Conservation (phyloP, 345 rosid species). For the Streptanthus diversifolius region DNA sequence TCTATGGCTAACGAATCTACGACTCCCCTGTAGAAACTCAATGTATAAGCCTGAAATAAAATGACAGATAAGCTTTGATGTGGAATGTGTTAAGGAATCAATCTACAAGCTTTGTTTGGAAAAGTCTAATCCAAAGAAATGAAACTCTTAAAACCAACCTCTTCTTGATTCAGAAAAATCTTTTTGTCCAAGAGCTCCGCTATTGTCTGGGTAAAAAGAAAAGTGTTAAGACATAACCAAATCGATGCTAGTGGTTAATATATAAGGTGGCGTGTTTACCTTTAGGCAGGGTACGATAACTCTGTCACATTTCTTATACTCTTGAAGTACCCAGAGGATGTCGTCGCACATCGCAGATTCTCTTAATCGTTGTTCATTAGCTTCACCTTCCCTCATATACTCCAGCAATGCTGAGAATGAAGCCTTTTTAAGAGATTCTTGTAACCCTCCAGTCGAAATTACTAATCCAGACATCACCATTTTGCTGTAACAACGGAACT, state of each 20-base stretch:
- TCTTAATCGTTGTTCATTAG: conserved; percentile 40
- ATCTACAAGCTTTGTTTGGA: neutral
- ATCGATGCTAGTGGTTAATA: neutral
- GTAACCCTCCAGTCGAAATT: conserved; percentile 84
- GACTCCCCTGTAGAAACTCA: conserved; percentile 49
- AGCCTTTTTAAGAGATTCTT: conserved; percentile 73
- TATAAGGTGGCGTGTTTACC: conserved; percentile 41
- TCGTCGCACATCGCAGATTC: conserved; percentile 51
- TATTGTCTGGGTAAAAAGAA: conserved; percentile 57
- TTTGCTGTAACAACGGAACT: conserved; percentile 64
- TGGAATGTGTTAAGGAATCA: neutral
- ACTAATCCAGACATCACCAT: conserved; percentile 75
- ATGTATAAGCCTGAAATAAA: conserved; percentile 50
- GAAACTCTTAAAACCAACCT: conserved; percentile 51
- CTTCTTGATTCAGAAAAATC: conserved; percentile 65
- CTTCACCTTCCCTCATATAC: conserved; percentile 52
- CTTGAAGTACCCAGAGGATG: conserved; percentile 75
- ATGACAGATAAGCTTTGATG: neutral
- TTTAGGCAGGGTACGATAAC: conserved; percentile 78
- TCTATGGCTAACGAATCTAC: conserved; percentile 72
- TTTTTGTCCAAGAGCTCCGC: conserved; percentile 63
- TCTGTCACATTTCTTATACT: conserved; percentile 71
- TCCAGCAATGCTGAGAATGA: conserved; percentile 65
- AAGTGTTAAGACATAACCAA: conserved; percentile 6
- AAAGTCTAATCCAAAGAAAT: neutral